A percentile compares a stretch with the other conserved stretches of the same genome.
Conservation (phyloP, 495 filamentous ascomycete genomes). For the Xylona heveae region DNA sequence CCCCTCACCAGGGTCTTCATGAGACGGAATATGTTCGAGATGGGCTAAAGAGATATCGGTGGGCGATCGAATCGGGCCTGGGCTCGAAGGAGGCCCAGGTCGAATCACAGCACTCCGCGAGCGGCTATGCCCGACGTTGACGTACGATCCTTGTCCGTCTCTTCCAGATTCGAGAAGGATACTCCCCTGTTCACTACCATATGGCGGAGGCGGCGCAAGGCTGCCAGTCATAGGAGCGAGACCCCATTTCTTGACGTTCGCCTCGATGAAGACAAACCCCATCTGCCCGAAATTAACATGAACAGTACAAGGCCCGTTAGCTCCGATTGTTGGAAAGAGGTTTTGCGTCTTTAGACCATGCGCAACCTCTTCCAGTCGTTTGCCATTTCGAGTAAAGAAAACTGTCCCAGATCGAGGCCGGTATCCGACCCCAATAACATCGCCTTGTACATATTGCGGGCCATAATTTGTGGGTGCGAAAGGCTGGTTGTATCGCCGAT, state of each 20-base stretch:
- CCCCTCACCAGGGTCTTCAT: slow-evolving; percentile 59
- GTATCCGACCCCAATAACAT: slow-evolving; percentile 92
- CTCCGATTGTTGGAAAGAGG: slow-evolving; percentile 87
- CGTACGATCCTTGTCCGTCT: slow-evolving; percentile 35
- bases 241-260: slow-evolving; percentile 99
- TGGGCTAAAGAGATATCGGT: slow-evolving; percentile 89
- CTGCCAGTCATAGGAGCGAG: slow-evolving; percentile 89
- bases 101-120: slow-evolving; percentile 29
- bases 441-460: slow-evolving; percentile 67
- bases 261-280: slow-evolving; percentile 96
- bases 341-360: slow-evolving; percentile 89
- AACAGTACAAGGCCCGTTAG: slow-evolving; percentile 75
- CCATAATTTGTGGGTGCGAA: slow-evolving; percentile 63
- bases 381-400: slow-evolving; percentile 96
- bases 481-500: slow-evolving; percentile 78
- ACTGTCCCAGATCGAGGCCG: slow-evolving; percentile 83
- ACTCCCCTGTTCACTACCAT: slow-evolving; percentile 87
- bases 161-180: slow-evolving; percentile 79
- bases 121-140: slow-evolving; percentile 19
- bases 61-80: slow-evolving; percentile 76
- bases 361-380: slow-evolving; percentile 85
- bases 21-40: slow-evolving; percentile 44
- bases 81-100: slow-evolving; percentile 53
- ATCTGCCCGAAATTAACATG: slow-evolving; percentile 97
- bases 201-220: slow-evolving; percentile 85